Conservation (phyloP, 371 early-diverging fungal species). For the Apophysomyces trapeziformis region DNA sequence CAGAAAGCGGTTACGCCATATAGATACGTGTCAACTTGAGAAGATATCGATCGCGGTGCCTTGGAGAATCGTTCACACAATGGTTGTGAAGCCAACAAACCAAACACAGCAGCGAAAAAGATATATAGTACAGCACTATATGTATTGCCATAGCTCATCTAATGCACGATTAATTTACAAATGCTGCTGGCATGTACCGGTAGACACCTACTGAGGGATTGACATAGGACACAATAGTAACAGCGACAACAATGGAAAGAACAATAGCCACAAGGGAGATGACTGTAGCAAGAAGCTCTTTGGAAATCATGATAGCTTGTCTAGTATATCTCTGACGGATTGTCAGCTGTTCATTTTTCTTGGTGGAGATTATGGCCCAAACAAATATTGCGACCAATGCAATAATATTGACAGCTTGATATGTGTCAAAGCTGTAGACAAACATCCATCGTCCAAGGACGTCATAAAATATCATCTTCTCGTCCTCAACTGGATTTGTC, state of each 20-base stretch:
- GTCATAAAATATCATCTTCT: constrained; percentile 56
- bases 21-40: constrained; percentile 23
- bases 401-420: constrained; percentile 41
- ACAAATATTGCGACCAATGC: constrained; percentile 42
- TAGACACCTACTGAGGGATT: constrained; percentile 32
- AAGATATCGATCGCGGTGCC: constrained; percentile 9
- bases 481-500: constrained; percentile 29
- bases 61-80: constrained; percentile 34
- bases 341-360: neutral
- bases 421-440: constrained; percentile 49
- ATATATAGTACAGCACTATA: constrained; percentile 39
- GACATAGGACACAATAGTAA: constrained; percentile 16
- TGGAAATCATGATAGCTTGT: constrained; percentile 15
- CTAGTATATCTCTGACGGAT: constrained; percentile 23
- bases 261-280: constrained; percentile 20
- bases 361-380: constrained; percentile 32
- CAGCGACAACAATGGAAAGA: constrained; percentile 16
- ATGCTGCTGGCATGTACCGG: neutral
- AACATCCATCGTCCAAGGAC: constrained; percentile 56
- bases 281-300: constrained; percentile 36
- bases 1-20: constrained; percentile 53
- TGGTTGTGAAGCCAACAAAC: constrained; percentile 42
- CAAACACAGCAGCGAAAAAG: constrained; percentile 39
- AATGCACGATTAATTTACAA: neutral
- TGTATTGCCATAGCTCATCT: constrained; percentile 49